Evolutionary conservation across 2,329 filamentous ascomycete species (phyloP), one percentile per base, ranked within the genome.

Genomic region (Diaporthe destruens): DNA sequence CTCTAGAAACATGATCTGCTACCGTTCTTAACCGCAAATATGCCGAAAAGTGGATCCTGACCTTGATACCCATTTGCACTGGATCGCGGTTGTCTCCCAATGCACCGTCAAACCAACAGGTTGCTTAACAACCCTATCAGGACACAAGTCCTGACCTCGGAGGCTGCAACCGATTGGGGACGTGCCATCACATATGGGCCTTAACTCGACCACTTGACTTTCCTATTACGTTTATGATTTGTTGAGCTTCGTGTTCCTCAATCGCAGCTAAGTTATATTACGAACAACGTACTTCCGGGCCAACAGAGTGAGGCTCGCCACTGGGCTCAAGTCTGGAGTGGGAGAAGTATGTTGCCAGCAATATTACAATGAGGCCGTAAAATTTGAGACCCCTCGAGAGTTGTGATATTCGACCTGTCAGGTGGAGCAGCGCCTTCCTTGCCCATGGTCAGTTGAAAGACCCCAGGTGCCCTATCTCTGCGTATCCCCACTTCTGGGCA

Each of bases 21-120:
- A 34, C n/a, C 23, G 6, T 6, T 18, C n/a, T 6, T 59, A 6
- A 59, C 56, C 56, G 56, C n/a, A n/a, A n/a, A n/a, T 25, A 59
- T 59, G 2, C 34, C n/a, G 34, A 59, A 39, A 25, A 59, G 56
- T 59, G 56, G 56, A 42, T 25, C 34, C 9, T 7, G 2, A 23
- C 9, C 20, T 16, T 57, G 9, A 25, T 7, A 39, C 2, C 11
- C n/a, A 20, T n/a, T 23, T 1, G 34, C 12, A 57, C 14, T 59
- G 56, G 56, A 42, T 25, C n/a, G 25, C 25, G 34, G 11, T 12
- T 34, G 29, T 59, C 56, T 59, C n/a, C 56, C 16, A 32, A 23
- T 59, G 36, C 56, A 59, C 36, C 36, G 6, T 23, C n/a, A 14
- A 29, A 14, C 56, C 56, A 59, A 39, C 56, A 59, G 56, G 56